phyloP scores from a whole-genome alignment of 164 flowering plant species.

The Magnolia officinalis region DNA sequence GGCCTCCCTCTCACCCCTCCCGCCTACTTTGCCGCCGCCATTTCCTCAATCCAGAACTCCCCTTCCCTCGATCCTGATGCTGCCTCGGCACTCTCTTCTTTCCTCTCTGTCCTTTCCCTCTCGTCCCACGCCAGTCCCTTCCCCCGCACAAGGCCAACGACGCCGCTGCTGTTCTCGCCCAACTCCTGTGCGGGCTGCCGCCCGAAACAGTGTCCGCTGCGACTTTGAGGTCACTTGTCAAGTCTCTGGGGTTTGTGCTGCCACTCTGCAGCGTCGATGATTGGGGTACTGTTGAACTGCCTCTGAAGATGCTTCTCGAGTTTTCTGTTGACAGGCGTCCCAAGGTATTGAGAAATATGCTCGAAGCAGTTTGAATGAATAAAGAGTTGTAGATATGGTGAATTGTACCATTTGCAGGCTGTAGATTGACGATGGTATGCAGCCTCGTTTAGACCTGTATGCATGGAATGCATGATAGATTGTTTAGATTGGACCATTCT shows the following conservation, averaged over 20 bases:
- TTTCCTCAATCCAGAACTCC: constrained; percentile 27
- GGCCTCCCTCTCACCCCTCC: constrained; percentile 62
- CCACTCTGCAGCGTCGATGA: constrained; percentile 57
- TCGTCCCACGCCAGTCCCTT: constrained; percentile 39
- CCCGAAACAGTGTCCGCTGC: constrained; percentile 33
- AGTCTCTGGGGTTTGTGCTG: constrained; percentile 58
- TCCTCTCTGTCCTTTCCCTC: constrained; percentile 56
- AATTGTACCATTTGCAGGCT: too few species aligned
- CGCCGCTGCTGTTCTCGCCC: constrained; percentile 49
- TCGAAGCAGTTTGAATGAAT: too few species aligned
- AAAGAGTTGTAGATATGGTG: too few species aligned
- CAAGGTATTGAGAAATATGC: constrained; percentile 48
- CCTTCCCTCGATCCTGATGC: constrained; percentile 36
- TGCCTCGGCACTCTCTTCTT: constrained; percentile 49
- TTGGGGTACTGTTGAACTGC: constrained; percentile 51
- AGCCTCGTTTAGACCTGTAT: too few species aligned
- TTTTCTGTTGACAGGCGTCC: constrained; percentile 81
- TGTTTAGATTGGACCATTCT: too few species aligned
- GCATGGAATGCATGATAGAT: too few species aligned
- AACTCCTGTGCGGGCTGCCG: constrained; percentile 20
- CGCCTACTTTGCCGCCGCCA: constrained; percentile 81
- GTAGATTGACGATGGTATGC: too few species aligned
- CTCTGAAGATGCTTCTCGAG: constrained; percentile 45
- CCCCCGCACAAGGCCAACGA: constrained; percentile 48
- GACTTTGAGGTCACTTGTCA: constrained; percentile 56